Evolutionary conservation across 108 stramenopile species (phyloP), one percentile per base, ranked within the genome.

Genomic region (Conticribra guillardii): DNA sequence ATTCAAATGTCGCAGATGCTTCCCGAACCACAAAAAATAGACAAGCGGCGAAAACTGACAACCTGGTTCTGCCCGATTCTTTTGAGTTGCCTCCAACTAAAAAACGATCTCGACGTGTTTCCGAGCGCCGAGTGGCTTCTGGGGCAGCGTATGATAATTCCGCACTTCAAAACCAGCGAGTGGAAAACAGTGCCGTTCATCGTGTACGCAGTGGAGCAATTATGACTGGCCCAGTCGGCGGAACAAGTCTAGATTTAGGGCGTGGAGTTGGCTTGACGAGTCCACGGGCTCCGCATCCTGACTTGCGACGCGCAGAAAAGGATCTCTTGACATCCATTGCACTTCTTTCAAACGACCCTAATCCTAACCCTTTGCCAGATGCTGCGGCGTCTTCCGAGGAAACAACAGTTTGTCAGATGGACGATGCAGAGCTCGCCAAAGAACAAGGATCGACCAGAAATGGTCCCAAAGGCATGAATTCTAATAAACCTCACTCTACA

Each of bases 401-500:
- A 54, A 73, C 65, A 0, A 62, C 73, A 31, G 74, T 70, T 18
- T 64, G 74, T 27, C 57, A 62, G 41, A 71, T 63, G 48, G 41
- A 67, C 44, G 44, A 63, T 18, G n/a, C 23, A 16, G 30, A 67
- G 18, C 26, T 64, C 31, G 18, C 48, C 0, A n/a, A 30, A 16
- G 29, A 51, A 3, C 34, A 54, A 53, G 33, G 60, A 19, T 31
- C 11, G 9, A 47, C 22, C 4, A 27, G 26, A 19, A 59, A 34
- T 34, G 57, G 33, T 16, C 7, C 4, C 14, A 59, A 59, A 31
- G 30, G 2, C 33, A 59, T 3, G 4, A 23, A 27, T 54, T 5
- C 54, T 29, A 27, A n/a, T n/a, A n/a, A n/a, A n/a, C n/a, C n/a
- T n/a, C n/a, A n/a, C n/a, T n/a, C n/a, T n/a, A n/a, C n/a, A n/a